Conservation (phyloP, 139 green algal species). For the Pseudopediastrum boryanum region DNA sequence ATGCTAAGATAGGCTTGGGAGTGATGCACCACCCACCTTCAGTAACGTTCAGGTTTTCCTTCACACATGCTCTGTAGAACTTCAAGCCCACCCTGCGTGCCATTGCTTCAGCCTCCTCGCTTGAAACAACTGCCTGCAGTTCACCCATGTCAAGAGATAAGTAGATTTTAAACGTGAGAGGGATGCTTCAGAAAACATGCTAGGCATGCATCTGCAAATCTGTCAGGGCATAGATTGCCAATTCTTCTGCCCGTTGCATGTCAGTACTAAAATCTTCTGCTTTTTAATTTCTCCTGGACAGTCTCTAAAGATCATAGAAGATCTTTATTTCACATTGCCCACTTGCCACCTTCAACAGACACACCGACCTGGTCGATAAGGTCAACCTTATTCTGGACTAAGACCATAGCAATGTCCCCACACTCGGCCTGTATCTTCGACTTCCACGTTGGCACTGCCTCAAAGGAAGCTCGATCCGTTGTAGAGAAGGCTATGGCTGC, state of each 20-base stretch:
- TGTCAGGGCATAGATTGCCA: neutral
- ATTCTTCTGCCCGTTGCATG: neutral
- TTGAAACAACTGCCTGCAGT: constrained; percentile 53
- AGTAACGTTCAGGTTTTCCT: constrained; percentile 81
- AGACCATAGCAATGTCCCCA: constrained; percentile 65
- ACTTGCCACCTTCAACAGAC: neutral
- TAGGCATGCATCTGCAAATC: too few species aligned
- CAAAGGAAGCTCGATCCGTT: constrained; percentile 71
- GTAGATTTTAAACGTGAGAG: too few species aligned
- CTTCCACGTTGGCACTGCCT: constrained; percentile 70
- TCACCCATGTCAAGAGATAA: too few species aligned
- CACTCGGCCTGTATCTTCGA: constrained; percentile 68
- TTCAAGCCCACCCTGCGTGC: constrained; percentile 62
- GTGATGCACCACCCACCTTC: constrained; percentile 47
- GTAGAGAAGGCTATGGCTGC: constrained; percentile 80
- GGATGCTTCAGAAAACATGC: too few species aligned
- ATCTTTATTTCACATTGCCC: too few species aligned
- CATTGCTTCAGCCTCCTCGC: constrained; percentile 67
- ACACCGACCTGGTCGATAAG: constrained; percentile 52
- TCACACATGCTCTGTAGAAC: constrained; percentile 79
- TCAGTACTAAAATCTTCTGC: too few species aligned
- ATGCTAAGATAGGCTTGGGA: constrained; percentile 2
- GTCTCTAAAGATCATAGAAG: too few species aligned
- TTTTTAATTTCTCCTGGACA: too few species aligned
- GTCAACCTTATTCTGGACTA: constrained; percentile 85